Percentiles rank a stretch among this genome's conserved stretches.
phyloP scores from a whole-genome alignment of 2,329 filamentous ascomycete genomes.

The Phyllosticta ampelicida region DNA sequence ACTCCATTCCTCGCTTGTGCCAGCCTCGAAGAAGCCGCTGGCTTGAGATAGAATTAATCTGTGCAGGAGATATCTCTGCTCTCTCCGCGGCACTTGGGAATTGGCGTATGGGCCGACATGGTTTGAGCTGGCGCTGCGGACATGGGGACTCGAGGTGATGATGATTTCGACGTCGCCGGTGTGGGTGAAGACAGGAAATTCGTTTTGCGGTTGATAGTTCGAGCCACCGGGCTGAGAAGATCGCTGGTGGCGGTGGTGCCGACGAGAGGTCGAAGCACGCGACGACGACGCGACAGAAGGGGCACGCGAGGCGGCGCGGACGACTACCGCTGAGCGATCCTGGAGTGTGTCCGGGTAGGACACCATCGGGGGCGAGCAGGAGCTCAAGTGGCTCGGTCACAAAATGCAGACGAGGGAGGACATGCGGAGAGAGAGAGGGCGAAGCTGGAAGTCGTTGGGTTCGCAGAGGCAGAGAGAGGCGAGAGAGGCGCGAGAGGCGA shows the following conservation, averaged over 20 bases:
- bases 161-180: conserved; percentile 90
- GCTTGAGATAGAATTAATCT: conserved; percentile 78
- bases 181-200: conserved; percentile 83
- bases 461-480: no score
- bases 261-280: conserved; percentile 33
- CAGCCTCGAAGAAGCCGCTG: conserved; percentile 87
- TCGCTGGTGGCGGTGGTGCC: conserved; percentile 66
- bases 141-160: conserved; percentile 35
- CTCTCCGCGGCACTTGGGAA: conserved; percentile 47
- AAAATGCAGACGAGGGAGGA: neutral
- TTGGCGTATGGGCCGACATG: neutral
- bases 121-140: conserved; percentile 11
- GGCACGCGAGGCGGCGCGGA: conserved; percentile 40
- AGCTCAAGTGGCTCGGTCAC: neutral
- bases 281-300: conserved; percentile 50
- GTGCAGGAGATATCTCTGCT: conserved; percentile 81
- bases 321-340: conserved; percentile 42
- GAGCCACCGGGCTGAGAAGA: conserved; percentile 62
- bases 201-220: conserved; percentile 65
- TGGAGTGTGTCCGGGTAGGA: conserved; percentile 48
- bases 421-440: neutral
- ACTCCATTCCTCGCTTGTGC: conserved; percentile 70
- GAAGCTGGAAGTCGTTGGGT: neutral
- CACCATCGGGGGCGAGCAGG: conserved; percentile 39
- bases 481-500: no score